Percentiles rank a stretch among this genome's conserved stretches.
These are phyloP conservation scores for Pseudozyma thailandica DNA, from an alignment of 1,284 basidiomycete species.

Conservation along the genomic window DNA sequence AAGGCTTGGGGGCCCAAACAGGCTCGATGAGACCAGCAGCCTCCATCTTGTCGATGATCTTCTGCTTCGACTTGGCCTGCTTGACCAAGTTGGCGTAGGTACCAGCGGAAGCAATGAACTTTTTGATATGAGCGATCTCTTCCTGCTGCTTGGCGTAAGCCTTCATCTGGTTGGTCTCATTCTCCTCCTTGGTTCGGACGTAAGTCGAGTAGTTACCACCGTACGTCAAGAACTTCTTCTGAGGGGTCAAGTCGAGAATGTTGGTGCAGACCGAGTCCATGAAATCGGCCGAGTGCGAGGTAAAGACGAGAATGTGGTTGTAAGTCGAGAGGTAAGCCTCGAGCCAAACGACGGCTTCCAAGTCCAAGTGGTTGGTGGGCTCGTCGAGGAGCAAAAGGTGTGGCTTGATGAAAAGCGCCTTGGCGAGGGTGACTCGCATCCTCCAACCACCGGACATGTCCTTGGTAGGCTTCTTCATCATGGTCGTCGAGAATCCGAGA, in stretches of 20 bases:
- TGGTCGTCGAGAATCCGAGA: conserved; percentile 87
- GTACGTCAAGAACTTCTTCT: conserved; percentile 86
- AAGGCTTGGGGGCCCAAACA: conserved; percentile 77
- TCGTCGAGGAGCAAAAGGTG: conserved; percentile 88
- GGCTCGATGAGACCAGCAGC: conserved; percentile 97
- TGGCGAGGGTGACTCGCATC: conserved; percentile 96
- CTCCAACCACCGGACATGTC: conserved; percentile 99
- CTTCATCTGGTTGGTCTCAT: conserved; percentile 99
- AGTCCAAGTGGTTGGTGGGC: conserved; percentile 83
- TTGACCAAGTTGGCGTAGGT: conserved; percentile 98
- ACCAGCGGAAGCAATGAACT: conserved; percentile 95
- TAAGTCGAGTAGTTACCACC: conserved; percentile 97
- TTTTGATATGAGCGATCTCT: conserved; percentile 97
- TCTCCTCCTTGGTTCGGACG: conserved; percentile 93
- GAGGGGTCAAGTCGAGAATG: conserved; percentile 92
- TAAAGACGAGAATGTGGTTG: conserved; percentile 92
- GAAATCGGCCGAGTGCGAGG: conserved; percentile 97
- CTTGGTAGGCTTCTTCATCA: conserved; percentile 97
- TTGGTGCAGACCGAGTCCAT: conserved; percentile 89
- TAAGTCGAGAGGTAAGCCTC: conserved; percentile 97
- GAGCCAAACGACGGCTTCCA: conserved; percentile 97
- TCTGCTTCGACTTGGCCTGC: conserved; percentile 99
- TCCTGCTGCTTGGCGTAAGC: conserved; percentile 98
- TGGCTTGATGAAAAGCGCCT: conserved; percentile 95
- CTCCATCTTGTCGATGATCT: conserved; percentile 99